These are phyloP conservation scores for Neurospora sp. DNA, from an alignment of 495 filamentous ascomycete species.

Conservation along the genomic window DNA sequence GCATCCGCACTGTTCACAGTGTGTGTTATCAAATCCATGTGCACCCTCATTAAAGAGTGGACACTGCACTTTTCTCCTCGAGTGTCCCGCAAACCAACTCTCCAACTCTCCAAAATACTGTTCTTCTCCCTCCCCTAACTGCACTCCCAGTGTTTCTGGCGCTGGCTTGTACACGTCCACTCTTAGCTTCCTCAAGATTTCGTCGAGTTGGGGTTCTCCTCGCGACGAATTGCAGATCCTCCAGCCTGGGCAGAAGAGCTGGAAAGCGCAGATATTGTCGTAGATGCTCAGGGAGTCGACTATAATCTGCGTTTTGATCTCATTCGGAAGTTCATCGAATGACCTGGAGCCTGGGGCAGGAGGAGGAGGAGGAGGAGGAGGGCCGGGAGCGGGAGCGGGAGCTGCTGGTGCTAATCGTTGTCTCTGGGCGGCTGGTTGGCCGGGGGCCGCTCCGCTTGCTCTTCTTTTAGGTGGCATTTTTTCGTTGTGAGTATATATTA, in stretches of 20 bases:
- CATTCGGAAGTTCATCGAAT: not conserved
- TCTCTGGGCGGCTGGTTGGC: not conserved
- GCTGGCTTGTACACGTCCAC: conserved; percentile 5
- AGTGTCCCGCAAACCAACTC: not conserved
- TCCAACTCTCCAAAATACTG: not conserved
- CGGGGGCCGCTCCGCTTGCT: not conserved
- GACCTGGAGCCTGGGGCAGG: not conserved
- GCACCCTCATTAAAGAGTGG: not conserved
- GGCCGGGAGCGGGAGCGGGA: not conserved
- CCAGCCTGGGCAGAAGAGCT: conserved; percentile 5
- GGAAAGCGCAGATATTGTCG: not conserved
- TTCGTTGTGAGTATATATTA: not conserved
- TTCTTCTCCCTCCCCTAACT: not conserved
- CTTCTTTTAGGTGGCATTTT: not conserved
- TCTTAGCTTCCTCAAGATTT: conserved; percentile 1
- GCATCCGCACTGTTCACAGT: not conserved
- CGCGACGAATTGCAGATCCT: not conserved
- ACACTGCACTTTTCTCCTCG: not conserved
- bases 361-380: not conserved
- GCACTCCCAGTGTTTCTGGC: not conserved
- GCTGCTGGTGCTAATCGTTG: not conserved
- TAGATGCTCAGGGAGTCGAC: not conserved
- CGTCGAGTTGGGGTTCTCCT: not conserved
- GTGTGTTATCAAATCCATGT: not conserved
- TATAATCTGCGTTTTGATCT: conserved; percentile 6